A percentile compares a stretch with the other conserved stretches of the same genome.
phyloP scores from a whole-genome alignment of 768 basidiomycete genomes.

The Auriscalpium microsporum region DNA sequence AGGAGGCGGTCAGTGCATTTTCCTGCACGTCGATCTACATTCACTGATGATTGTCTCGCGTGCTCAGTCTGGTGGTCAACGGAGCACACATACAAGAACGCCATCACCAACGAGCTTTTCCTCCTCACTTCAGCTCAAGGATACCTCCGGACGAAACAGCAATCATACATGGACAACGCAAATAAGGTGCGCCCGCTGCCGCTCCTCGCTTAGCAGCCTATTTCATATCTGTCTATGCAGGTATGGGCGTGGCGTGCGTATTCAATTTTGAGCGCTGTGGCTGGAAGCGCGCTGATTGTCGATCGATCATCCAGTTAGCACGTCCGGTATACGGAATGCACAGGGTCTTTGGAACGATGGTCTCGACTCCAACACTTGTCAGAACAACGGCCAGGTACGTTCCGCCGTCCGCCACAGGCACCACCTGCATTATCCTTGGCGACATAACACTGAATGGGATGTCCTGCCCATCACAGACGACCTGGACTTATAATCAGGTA shows the following conservation, averaged over 20 bases:
- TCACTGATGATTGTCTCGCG: not conserved
- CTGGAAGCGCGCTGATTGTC: not conserved
- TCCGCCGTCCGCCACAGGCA: too few relatives aligned
- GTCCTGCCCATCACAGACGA: constrained; percentile 27
- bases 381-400: constrained; percentile 35
- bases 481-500: constrained; percentile 56
- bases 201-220: constrained; percentile 17
- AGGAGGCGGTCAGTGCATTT: constrained; percentile 35
- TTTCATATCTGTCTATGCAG: constrained; percentile 10
- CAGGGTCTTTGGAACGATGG: constrained; percentile 40
- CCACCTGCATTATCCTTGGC: not conserved
- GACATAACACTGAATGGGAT: not conserved
- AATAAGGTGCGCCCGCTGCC: constrained; percentile 30
- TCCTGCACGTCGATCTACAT: not conserved
- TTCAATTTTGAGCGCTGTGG: not conserved
- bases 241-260: constrained; percentile 22
- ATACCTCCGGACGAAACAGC: constrained; percentile 30
- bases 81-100: constrained; percentile 49
- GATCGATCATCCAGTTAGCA: constrained; percentile 23
- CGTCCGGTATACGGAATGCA: constrained; percentile 39
- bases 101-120: constrained; percentile 54
- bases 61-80: constrained; percentile 47
- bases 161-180: constrained; percentile 40
- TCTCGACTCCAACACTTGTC: constrained; percentile 25
- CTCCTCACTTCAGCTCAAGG: constrained; percentile 41